Evolutionary conservation across 345 rosid species (phyloP), one percentile per base, ranked within the genome.

Genomic region (Nephelium lappaceum): DNA sequence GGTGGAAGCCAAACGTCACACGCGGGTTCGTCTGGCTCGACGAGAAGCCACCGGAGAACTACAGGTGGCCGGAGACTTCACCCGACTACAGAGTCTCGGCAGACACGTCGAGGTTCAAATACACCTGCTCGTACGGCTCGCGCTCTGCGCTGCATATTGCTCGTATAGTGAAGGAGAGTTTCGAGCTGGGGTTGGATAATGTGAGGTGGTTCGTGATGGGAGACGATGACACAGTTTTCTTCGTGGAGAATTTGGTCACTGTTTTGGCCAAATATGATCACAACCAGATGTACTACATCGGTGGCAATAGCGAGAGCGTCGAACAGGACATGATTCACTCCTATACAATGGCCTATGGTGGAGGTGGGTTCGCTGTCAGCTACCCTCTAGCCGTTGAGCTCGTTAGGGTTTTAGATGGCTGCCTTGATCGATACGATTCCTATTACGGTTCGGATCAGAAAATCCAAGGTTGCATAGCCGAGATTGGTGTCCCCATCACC

Each of bases 191-290:
- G 61, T 58, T 86, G 36, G 86, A 83, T 0, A 83, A 89, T 64
- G 95, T 93, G n/a, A 87, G 97, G 82, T 95, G 98, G 99, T 92
- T 92, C 75, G 97, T 93, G 5, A 82, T 95, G 94, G 99, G 98
- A 25, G 99, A 95, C 18, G 99, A 95, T 53, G 98, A 95, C 80
- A 93, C 97, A 0, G 93, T 95, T 1, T 95, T 95, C 83, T 93
- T 91, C 61, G 71, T 87, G 2, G 98, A 95, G 79, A 95, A 95
- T 83, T 80, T 95, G 43, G 72, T 92, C 11, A 75, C 82, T 18
- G 94, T 95, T 41, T 83, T 95, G 6, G 71, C 65, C 14, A 95
- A 90, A 80, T 95, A 93, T 41, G 97, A 95, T 75, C 96, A 95
- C 41, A 90, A 87, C 61, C 91, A 95, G 81, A 95, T 95, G 99